These are phyloP conservation scores for Myotisia sp. DNA, from an alignment of 2,329 filamentous ascomycete species.

Conservation along the genomic window DNA sequence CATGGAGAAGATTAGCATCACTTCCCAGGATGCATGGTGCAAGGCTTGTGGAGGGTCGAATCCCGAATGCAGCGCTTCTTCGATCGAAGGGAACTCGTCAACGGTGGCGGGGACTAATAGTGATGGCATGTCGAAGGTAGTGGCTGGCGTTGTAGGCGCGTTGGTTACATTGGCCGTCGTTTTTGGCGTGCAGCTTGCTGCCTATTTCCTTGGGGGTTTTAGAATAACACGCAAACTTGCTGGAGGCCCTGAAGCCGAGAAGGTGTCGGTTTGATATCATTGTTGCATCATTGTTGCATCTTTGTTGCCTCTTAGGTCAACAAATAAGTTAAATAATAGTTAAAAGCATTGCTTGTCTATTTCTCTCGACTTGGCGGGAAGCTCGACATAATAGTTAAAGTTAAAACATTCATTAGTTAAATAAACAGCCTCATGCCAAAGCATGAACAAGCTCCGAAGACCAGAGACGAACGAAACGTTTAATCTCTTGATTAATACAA, in stretches of 20 bases:
- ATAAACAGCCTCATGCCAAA: too few species aligned
- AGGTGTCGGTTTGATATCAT: background rate
- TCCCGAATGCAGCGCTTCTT: constrained; percentile 48
- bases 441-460: too few species aligned
- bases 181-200: constrained; percentile 40
- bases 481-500: too few species aligned
- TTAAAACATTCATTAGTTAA: too few species aligned
- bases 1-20: constrained; percentile 54
- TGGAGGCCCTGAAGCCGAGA: background rate
- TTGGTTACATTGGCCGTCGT: constrained; percentile 53
- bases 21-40: constrained; percentile 58
- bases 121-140: constrained; percentile 47
- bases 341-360: too few species aligned
- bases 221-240: constrained; percentile 42
- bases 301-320: too few species aligned
- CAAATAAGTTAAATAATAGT: too few species aligned
- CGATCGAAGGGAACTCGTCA: constrained; percentile 23
- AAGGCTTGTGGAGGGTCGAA: constrained; percentile 53
- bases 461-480: too few species aligned
- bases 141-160: constrained; percentile 70
- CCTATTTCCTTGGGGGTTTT: constrained; percentile 43
- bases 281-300: too few species aligned
- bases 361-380: too few species aligned
- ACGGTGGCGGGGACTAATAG: constrained; percentile 16
- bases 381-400: too few species aligned